Conservation (phyloP, 2,329 filamentous ascomycete genomes). For the Emydomyces testavorans region DNA sequence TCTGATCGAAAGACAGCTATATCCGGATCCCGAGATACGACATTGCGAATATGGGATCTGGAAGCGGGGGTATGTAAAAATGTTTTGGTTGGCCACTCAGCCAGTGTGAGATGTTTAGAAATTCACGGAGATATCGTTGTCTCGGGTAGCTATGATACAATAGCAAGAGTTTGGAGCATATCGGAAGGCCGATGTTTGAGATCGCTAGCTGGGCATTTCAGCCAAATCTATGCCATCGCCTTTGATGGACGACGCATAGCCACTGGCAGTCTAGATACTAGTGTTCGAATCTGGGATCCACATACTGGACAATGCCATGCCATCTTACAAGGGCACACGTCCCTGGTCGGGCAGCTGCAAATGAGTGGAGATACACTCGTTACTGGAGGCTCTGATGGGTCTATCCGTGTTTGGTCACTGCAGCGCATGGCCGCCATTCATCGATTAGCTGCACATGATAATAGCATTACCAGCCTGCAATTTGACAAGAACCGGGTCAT, state of each 20-base stretch:
- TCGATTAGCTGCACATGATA: constrained; percentile 88
- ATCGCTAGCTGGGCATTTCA: constrained; percentile 87
- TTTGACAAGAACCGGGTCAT: constrained; percentile 95
- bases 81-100: constrained; percentile 96
- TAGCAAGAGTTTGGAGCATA: constrained; percentile 94
- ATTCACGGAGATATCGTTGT: constrained; percentile 95
- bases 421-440: constrained; percentile 86
- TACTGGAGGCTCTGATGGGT: constrained; percentile 90
- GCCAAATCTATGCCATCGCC: constrained; percentile 96
- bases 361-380: constrained; percentile 91
- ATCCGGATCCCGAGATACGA: constrained; percentile 90
- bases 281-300: constrained; percentile 93
- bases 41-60: constrained; percentile 92
- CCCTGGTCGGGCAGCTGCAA: constrained; percentile 88
- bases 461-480: constrained; percentile 93
- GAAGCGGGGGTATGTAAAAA: constrained; percentile 85
- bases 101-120: constrained; percentile 91
- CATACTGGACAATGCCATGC: constrained; percentile 75
- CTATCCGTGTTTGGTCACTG: constrained; percentile 90
- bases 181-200: constrained; percentile 86
- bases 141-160: constrained; percentile 97
- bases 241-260: constrained; percentile 91
- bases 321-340: constrained; percentile 92
- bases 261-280: constrained; percentile 91
- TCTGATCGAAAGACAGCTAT: constrained; percentile 88